Base-by-base conservation (phyloP, 257 asterid species). In the Scutellaria galericulata region DNA sequence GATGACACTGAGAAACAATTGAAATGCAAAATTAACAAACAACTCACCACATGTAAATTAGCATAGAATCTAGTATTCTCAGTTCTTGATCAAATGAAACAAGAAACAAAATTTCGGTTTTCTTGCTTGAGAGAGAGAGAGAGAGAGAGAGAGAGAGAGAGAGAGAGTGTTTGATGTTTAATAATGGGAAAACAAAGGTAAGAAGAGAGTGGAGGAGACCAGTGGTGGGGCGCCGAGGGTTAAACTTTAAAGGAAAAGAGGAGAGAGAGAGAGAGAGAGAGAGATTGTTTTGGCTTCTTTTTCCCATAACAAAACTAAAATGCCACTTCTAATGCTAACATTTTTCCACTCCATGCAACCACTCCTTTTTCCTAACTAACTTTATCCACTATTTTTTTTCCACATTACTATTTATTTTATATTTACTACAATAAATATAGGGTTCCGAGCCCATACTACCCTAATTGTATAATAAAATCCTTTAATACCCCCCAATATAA, bases 101-200 rank as follows among this genome's bases (percentile, higher is more conserved):
- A 79, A 66, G 55, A 77, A 31, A 59, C 14, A 74, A 53, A 68
- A 66, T 50, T 68, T 51, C 64, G 51, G 72, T 64, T 75, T 77
- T 20, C 50, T 64, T 47, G 24, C 11, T 44, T 60, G 41, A 78
- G 77, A 72, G 47, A 73, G 52, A 71, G 59, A 62, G 76, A 50
- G 78, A 72, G 64, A 64, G 80, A 63, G 7, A n/a, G n/a, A 78
- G 77, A 72, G 47, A 73, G 52, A 71, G 59, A 62, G 76, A 50
- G 78, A 72, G 64, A 64, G 80, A 63, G 7, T n/a, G 15, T 37
- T 39, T 58, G 82, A 70, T 75, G 84, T 83, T 66, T 73, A 73
- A 79, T 75, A 75, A 86, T 80, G 75, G 80, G 58, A 83, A 79
- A 73, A 76, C 75, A 63, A 71, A 81, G 70, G 73, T 77, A 18